Evolutionary conservation across 495 filamentous ascomycete genomes (phyloP), one percentile per base, ranked within the genome.

Genomic region (Xylaria grammica): DNA sequence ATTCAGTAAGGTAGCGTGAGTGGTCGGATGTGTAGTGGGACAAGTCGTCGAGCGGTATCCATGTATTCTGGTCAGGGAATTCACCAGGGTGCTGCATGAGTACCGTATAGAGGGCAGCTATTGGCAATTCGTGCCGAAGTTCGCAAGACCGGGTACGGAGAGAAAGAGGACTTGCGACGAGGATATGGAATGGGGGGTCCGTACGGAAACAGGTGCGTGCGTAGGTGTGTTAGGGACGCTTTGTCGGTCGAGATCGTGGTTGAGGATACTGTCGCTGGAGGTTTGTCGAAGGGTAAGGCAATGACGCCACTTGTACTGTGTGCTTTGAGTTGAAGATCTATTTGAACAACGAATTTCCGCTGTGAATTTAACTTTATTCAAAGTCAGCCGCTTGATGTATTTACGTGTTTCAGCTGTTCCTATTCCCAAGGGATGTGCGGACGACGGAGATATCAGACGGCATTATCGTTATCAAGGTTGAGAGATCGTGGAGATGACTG

Each of bases 11-110:
- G 44, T 27, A 49, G 42, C 24, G n/a, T 24, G 42, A 38, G 20
- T 49, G 26, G 36, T 49, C 30, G 40, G 61, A 17, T 22, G 42
- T 46, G 29, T 40, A 15, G 30, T 29, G 30, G 42, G 19, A 50
- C 30, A 26, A 46, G 42, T 63, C 42, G 40, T 63, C 20, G 32
- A 57, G 61, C 19, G 32, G 51, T 36, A 63, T 63, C 52, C 61
- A 57, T 63, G 42, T 36, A 53, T 56, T 56, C 42, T 49, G 42
- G 32, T 56, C 7, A 49, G 1, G 53, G 40, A 49, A 29, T n/a
- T 9, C 46, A 22, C 30, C 42, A 5, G 42, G 57, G 26, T 36
- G 30, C 40, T 49, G 51, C 51, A 63, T 63, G 44, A 15, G 52
- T 56, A 42, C 44, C 20, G 29, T 24, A 7, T 13, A 29, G 11